Evolutionary conservation across 257 asterid species (phyloP).

Genomic region (Solanum virginianum): DNA sequence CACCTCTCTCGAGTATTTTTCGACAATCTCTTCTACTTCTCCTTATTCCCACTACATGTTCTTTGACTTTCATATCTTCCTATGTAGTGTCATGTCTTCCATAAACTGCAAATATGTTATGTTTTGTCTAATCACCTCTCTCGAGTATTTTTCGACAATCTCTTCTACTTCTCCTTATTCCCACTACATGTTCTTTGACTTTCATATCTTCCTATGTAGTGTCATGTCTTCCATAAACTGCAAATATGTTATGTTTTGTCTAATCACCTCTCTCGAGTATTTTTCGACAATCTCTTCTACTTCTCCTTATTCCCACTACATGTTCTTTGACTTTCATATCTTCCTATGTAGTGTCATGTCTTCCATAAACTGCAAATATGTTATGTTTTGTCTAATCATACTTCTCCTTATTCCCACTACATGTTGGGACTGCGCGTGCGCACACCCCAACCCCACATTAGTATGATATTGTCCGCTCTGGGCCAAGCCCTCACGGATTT

Average conservation of each 20-base stretch:
- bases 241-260: not conserved
- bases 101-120: not conserved
- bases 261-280: not conserved
- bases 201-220: not conserved
- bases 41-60: fast-evolving
- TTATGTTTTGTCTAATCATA: not conserved
- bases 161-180: not conserved
- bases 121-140: not conserved
- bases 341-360: not conserved
- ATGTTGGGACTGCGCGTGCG: too few species aligned
- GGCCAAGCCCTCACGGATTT: too few species aligned
- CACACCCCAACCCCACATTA: too few species aligned
- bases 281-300: fast-evolving
- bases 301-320: fast-evolving
- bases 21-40: fast-evolving
- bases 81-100: not conserved
- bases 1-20: not conserved
- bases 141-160: fast-evolving
- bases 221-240: not conserved
- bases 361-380: fast-evolving
- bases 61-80: not conserved
- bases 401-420: fast-evolving
- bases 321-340: not conserved
- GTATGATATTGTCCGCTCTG: too few species aligned
- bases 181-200: not conserved